Base-by-base conservation (phyloP, 176 grass and related monocot species). In the Carex kokanica region DNA sequence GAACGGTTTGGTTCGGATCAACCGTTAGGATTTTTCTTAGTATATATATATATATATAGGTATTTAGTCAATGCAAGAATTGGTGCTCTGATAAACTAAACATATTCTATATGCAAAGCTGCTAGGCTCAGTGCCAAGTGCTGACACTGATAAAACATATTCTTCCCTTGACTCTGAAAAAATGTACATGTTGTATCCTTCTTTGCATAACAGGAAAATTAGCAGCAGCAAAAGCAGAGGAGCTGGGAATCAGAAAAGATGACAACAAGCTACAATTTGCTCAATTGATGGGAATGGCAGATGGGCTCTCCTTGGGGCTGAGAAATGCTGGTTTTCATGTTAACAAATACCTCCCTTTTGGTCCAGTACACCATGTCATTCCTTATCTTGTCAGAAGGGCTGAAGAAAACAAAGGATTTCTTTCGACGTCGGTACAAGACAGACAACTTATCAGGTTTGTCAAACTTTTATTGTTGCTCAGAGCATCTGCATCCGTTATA, bases 231-330 rank as follows among this genome's bases (percentile, higher is more conserved):
- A 90, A 88, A 27, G 93, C 96, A 31, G 83, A 89, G 55, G 91
- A 92, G 85, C 80, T 95, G 0, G 93, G 93, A 25, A 90, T 99
- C 14, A 1, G 64, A 0, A 93, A 83, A 83, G 86, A 78, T 1
- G 88, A 91, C 84, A 66, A 81, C 3, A 91, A 88, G 45, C 86
- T 99, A 79, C 91, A 95, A 84, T 99, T 99, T 86, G 93, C 93
- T 20, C 97, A 99, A 88, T 83, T 99, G 55, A 95, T 93, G 93
- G 96, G 96, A 64, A 99, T 99, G 96, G 91, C 96, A 17, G 91
- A 99, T 65, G 93, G 93, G 55, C 89, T 95, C 0, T 95, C 96
- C 21, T 74, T 93, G 8, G 60, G 85, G 8, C 96, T 99, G 17
- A 92, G 88, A 45, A 95, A 95, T 83, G 93, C 93, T 9, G 93